Percentiles rank a stretch among this genome's conserved stretches.
Evolutionary conservation across 1,139 yeast genomes (phyloP).

Genomic region (Sugiyamaella pinicola): DNA sequence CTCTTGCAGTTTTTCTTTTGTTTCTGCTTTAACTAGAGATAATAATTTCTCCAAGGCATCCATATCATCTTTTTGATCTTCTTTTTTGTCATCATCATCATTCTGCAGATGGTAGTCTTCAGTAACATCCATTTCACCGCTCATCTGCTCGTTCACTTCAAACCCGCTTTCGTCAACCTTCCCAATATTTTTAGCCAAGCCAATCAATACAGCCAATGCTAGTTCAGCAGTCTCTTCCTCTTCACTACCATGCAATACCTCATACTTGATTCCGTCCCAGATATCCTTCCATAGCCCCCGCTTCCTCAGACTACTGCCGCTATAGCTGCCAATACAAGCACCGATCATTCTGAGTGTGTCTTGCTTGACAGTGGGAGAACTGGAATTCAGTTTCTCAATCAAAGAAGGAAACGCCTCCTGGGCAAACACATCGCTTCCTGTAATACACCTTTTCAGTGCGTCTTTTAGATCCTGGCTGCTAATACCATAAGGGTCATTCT

Average conservation of each 20-base stretch:
- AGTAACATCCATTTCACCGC: conserved; percentile 11
- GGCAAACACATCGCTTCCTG: conserved; percentile 67
- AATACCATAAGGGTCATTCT: conserved; percentile 85
- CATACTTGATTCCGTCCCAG: conserved; percentile 90
- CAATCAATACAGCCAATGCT: conserved; percentile 53
- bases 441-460: conserved; percentile 56
- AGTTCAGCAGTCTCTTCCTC: conserved; percentile 48
- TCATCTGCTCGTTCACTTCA: conserved; percentile 2
- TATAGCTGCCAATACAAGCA: conserved; percentile 58
- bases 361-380: conserved; percentile 72
- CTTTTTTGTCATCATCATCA: conserved; percentile 1
- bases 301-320: conserved; percentile 37
- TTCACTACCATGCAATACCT: conserved; percentile 73
- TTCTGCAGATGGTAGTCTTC: conserved; percentile 17
- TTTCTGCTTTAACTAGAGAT: conserved; percentile 53
- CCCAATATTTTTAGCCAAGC: conserved; percentile 46
- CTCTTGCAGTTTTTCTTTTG: conserved; percentile 55
- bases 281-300: conserved; percentile 61
- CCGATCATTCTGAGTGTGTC: conserved; percentile 71
- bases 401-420: conserved; percentile 75
- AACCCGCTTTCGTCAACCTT: conserved; percentile 19
- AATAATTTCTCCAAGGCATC: conserved; percentile 33
- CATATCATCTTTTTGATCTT: conserved; percentile 1
- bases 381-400: conserved; percentile 81
- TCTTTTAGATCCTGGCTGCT: conserved; percentile 70